Conservation (phyloP, 179 eudicot species). For the Vitellaria paradoxa region DNA sequence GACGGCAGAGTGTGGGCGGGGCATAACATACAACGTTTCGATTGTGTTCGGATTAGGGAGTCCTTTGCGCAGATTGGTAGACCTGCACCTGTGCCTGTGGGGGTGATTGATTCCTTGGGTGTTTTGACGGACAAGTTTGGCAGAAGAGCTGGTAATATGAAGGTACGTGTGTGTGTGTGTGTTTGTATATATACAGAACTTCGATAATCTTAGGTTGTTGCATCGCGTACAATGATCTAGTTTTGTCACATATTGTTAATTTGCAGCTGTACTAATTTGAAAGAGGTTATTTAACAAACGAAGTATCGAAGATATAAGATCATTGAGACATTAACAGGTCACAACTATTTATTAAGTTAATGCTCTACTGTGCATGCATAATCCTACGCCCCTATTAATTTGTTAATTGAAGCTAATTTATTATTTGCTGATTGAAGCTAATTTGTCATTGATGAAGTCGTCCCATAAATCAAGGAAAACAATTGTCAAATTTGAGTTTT, state of each 20-base stretch:
- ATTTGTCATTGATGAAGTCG: too few relatives aligned
- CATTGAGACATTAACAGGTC: background rate
- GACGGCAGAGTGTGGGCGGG: constrained; percentile 92
- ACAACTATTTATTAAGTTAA: background rate
- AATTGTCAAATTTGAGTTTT: too few relatives aligned
- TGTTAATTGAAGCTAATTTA: too few relatives aligned
- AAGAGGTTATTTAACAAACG: background rate
- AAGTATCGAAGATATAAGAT: background rate
- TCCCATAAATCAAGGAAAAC: too few relatives aligned
- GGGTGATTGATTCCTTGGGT: constrained; percentile 75
- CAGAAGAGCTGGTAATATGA: constrained; percentile 97
- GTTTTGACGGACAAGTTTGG: constrained; percentile 76
- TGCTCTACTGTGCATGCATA: background rate
- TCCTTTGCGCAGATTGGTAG: constrained; percentile 68
- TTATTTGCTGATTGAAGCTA: too few relatives aligned
- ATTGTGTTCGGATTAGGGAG: constrained; percentile 68
- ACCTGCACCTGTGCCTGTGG: constrained; percentile 62
- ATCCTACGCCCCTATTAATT: too few relatives aligned
- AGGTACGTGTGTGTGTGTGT: constrained; percentile 37
- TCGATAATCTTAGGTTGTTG: too few relatives aligned
- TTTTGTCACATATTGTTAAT: background rate
- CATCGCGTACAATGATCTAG: background rate
- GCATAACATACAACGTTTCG: constrained; percentile 82
- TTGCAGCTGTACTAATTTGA: background rate
- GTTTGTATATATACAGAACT: background rate